Evolutionary conservation across 208 protist species (phyloP).

Genomic region (Leishmania braziliensis): DNA sequence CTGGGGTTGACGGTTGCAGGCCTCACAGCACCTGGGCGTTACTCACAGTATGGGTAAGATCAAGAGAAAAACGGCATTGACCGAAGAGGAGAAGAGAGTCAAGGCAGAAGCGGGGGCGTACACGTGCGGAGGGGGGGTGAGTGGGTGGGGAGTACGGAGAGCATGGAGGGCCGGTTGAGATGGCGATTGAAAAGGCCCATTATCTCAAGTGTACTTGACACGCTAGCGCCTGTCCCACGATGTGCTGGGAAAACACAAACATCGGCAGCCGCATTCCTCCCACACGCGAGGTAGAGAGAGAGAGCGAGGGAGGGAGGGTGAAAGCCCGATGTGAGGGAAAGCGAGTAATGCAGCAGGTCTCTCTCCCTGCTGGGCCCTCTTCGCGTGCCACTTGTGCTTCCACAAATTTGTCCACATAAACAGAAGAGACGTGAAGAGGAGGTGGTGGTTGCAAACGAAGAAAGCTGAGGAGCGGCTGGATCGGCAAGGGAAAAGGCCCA

Average conservation of each 20-base stretch:
- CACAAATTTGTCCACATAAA: neutral
- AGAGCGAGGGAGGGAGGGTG: neutral
- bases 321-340: neutral
- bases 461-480: neutral
- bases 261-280: neutral
- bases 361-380: neutral
- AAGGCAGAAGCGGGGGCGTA: neutral
- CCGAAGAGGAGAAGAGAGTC: constrained; percentile 3
- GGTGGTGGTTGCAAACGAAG: neutral
- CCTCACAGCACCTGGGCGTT: neutral
- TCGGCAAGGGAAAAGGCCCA: neutral
- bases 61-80: neutral
- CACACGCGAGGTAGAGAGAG: neutral
- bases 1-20: neutral
- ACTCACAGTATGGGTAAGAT: neutral
- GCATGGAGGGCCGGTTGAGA: neutral
- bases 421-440: neutral
- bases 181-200: neutral
- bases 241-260: neutral
- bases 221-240: neutral
- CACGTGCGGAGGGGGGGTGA: no score
- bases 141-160: neutral
- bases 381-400: neutral
- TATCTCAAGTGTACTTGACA: neutral
- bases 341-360: neutral